Conservation (phyloP, 169 alveolate genomes). For the Cryptosporidium bovis region DNA sequence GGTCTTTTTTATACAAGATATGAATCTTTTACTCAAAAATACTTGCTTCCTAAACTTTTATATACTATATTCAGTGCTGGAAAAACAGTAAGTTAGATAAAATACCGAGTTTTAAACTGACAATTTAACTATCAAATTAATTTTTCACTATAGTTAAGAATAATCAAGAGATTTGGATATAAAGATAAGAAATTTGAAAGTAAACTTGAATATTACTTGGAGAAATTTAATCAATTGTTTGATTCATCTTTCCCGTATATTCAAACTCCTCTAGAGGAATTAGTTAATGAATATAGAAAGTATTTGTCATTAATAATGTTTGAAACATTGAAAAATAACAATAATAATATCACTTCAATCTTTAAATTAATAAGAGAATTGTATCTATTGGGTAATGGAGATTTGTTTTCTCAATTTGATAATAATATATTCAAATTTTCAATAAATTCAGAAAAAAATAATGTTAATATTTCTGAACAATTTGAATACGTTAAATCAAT, state of each 20-base stretch:
- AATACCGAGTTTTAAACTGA: background rate
- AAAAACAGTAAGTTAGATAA: conserved; percentile 25
- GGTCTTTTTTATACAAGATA: conserved; percentile 57
- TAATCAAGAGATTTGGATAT: conserved; percentile 3
- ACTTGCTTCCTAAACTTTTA: conserved; percentile 9
- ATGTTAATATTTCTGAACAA: conserved; percentile 6
- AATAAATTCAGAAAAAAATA: background rate
- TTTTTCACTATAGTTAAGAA: background rate
- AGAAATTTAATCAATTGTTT: background rate
- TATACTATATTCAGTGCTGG: conserved; percentile 39
- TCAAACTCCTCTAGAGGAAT: conserved; percentile 27
- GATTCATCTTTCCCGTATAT: conserved; percentile 38
- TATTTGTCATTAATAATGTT: conserved; percentile 12
- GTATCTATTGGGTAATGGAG: conserved; percentile 27
- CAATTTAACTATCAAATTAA: background rate
- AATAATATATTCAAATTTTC: background rate
- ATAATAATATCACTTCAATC: background rate
- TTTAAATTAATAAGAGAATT: conserved; percentile 10
- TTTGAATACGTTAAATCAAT: conserved; percentile 6
- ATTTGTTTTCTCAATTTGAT: conserved; percentile 13
- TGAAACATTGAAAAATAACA: background rate
- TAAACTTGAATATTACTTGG: background rate
- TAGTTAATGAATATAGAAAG: conserved; percentile 14
- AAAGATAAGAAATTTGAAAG: background rate
- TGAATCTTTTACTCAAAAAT: conserved; percentile 50